Evolutionary conservation across 495 filamentous ascomycete genomes (phyloP).

Genomic region (Chaetomium cochliodes): DNA sequence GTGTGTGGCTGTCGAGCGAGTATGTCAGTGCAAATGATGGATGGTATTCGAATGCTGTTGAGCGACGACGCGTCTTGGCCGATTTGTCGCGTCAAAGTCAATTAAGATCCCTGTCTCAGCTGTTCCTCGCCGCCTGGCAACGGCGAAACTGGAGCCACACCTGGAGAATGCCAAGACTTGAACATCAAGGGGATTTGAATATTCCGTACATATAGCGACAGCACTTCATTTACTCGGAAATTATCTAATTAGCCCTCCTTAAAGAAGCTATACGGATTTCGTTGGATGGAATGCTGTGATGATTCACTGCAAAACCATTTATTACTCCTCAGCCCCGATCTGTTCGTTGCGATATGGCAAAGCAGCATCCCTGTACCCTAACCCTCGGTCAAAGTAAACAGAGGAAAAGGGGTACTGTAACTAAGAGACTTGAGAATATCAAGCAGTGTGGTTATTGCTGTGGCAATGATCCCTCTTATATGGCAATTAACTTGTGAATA

Average conservation of each 20-base stretch:
- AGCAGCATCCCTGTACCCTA: not conserved
- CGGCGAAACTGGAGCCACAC: not conserved
- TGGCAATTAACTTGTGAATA: too few species aligned
- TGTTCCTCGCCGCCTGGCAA: not conserved
- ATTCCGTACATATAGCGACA: too few species aligned
- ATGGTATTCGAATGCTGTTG: not conserved
- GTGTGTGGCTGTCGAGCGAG: too few species aligned
- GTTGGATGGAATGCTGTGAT: too few species aligned
- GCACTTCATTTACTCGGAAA: too few species aligned
- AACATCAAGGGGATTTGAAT: not conserved
- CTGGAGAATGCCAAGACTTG: not conserved
- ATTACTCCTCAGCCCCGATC: too few species aligned
- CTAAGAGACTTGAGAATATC: not conserved
- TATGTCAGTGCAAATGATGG: not conserved
- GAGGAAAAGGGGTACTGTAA: conserved; percentile 8
- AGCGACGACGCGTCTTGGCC: conserved; percentile 15
- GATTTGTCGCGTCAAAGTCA: conserved; percentile 21
- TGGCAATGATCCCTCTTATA: too few species aligned
- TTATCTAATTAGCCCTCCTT: too few species aligned
- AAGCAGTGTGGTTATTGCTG: too few species aligned
- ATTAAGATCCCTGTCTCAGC: conserved; percentile 26
- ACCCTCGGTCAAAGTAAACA: conserved; percentile 3
- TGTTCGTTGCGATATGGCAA: not conserved
- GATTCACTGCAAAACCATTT: too few species aligned
- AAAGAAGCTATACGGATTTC: too few species aligned